Evolutionary conservation across 495 filamentous ascomycete species (phyloP), one percentile per base, ranked within the genome.

Genomic region (Aspergillus sparsus): DNA sequence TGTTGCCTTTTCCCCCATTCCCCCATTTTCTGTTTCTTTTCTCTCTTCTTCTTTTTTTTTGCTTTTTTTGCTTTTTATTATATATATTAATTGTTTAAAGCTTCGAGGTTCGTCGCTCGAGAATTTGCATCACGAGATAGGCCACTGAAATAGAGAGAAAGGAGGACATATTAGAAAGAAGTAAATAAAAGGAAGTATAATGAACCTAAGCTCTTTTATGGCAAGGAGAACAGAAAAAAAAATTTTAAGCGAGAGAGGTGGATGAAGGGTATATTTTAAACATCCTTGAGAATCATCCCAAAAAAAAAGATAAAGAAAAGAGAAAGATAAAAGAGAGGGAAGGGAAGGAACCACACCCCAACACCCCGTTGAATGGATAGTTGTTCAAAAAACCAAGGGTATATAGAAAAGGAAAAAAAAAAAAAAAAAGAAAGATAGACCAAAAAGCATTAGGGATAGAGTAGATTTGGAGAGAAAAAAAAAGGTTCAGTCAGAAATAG

Each of bases 61-160:
- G 6, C 15, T 16, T 41, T 11, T 16, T 46, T 16, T 16, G 4
- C 15, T 46, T 46, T 16, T 46, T 16, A 15, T 8, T 2, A 5
- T 46, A 15, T 8, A 7, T 8, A 15, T 46, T 13, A n/a, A 10
- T 5, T 49, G 11, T 10, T 58, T 54, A 76, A n/a, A 74, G 59
- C 56, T 73, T 76, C 50, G 74, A 67, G 8, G 66, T 54, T 45
- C 68, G 69, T 57, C 69, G 69, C 45, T 74, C 71, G 53, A 77
- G 68, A 33, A 69, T 31, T 50, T 71, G 68, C 6, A 71, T 50
- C 9, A 66, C 58, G 54, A 74, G 5, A 60, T 76, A 76, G 69
- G 74, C 74, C 59, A 76, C 74, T 74, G 45, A 21, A 45, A 57
- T 47, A 16, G 7, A 45, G 31, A 59, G 46, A 41, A 33, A 62